These are phyloP conservation scores for Penicillium herquei DNA, from an alignment of 495 filamentous ascomycete genomes.

Conservation along the genomic window DNA sequence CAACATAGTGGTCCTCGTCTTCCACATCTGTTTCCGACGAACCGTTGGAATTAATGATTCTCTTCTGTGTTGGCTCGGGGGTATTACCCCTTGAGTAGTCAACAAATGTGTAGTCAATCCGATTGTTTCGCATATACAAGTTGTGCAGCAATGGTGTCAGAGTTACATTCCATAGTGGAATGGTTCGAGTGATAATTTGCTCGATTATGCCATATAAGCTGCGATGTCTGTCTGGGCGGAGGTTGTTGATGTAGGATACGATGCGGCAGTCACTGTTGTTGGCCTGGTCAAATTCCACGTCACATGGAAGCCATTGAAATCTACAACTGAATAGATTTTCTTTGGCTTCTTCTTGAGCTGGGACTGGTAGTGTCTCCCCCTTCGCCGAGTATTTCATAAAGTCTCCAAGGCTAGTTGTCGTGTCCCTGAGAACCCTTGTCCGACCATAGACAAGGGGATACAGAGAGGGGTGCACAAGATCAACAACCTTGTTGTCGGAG, in stretches of 20 bases:
- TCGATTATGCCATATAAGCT: constrained; percentile 53
- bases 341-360: background rate
- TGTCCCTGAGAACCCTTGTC: constrained; percentile 42
- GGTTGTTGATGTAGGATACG: constrained; percentile 59
- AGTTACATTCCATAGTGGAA: constrained; percentile 54
- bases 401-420: constrained; percentile 36
- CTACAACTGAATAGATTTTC: constrained; percentile 25
- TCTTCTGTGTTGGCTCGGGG: too few relatives aligned
- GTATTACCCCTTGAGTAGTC: constrained; percentile 26
- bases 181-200: constrained; percentile 41
- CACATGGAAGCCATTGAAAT: constrained; percentile 62
- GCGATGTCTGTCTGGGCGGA: constrained; percentile 47
- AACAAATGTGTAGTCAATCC: constrained; percentile 5
- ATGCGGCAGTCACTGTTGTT: constrained; percentile 30
- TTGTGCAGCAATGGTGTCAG: constrained; percentile 7
- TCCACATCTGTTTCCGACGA: too few relatives aligned
- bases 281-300: constrained; percentile 47
- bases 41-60: too few relatives aligned
- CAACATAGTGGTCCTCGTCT: too few relatives aligned
- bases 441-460: constrained; percentile 58
- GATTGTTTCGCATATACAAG: constrained; percentile 9
- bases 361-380: constrained; percentile 29
- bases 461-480: constrained; percentile 61
- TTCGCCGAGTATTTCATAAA: constrained; percentile 38
- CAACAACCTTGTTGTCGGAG: constrained; percentile 52